Evolutionary conservation across 2,329 filamentous ascomycete species (phyloP).

Genomic region (Zarea fungicola): DNA sequence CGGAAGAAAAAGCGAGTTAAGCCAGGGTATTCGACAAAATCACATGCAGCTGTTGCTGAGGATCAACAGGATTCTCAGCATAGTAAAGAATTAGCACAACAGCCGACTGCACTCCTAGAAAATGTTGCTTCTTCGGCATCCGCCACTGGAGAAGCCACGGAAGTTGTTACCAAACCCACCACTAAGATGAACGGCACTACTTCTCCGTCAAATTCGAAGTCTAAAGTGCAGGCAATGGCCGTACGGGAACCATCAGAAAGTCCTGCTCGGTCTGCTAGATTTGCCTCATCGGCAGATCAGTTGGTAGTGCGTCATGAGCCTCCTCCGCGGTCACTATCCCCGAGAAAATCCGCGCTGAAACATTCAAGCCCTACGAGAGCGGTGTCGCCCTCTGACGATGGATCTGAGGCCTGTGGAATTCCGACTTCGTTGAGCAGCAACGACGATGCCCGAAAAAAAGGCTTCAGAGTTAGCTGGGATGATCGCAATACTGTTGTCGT

Average conservation of each 20-base stretch:
- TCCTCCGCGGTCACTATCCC: constrained; percentile 65
- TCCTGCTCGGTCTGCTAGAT: constrained; percentile 63
- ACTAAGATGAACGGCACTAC: constrained; percentile 5
- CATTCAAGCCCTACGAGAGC: constrained; percentile 49
- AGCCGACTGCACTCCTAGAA: neutral
- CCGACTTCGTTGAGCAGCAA: constrained; percentile 20
- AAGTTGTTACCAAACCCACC: neutral
- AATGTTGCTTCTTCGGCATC: neutral
- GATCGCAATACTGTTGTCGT: constrained; percentile 55
- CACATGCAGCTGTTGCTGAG: neutral
- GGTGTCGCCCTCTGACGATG: constrained; percentile 45
- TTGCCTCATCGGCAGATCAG: constrained; percentile 52
- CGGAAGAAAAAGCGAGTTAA: constrained; percentile 11
- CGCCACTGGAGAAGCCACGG: too few species aligned
- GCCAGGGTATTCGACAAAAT: neutral
- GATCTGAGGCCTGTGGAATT: constrained; percentile 39
- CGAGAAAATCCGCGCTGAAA: constrained; percentile 73
- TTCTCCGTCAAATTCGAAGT: constrained; percentile 12
- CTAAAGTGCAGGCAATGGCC: constrained; percentile 18
- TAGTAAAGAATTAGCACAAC: neutral
- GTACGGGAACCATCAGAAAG: constrained; percentile 48
- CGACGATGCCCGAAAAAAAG: constrained; percentile 55
- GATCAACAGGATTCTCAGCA: neutral
- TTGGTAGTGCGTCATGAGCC: constrained; percentile 61
- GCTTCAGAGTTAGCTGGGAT: constrained; percentile 72